These are phyloP conservation scores for Blastobotrys malaysiensis DNA, from an alignment of 1,139 yeast species.

Conservation along the genomic window DNA sequence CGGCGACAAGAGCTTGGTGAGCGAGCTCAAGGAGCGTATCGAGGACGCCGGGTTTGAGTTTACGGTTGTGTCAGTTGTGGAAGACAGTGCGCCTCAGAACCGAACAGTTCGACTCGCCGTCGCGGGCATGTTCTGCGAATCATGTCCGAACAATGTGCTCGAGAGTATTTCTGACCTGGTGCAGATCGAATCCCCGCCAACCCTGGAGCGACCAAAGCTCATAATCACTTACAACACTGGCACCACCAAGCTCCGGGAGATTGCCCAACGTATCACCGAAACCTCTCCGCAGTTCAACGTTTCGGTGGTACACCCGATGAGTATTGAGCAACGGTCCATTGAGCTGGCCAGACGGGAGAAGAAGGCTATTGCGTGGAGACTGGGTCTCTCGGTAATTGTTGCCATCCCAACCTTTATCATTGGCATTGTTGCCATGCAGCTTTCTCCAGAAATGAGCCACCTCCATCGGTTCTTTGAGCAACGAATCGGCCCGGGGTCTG, in stretches of 20 bases:
- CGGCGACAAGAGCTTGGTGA: conserved; percentile 29
- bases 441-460: conserved; percentile 42
- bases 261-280: conserved; percentile 46
- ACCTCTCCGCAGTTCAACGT: conserved; percentile 46
- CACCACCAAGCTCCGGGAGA: conserved; percentile 47
- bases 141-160: conserved; percentile 12
- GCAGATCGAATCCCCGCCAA: conserved; percentile 53
- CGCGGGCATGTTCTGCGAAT: conserved; percentile 64
- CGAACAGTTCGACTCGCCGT: conserved; percentile 54
- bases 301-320: conserved; percentile 50
- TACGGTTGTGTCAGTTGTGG: conserved; percentile 29
- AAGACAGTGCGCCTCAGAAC: conserved; percentile 28
- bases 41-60: conserved; percentile 68
- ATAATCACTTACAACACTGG: conserved; percentile 59
- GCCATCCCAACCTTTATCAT: conserved; percentile 67
- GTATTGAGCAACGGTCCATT: conserved; percentile 61
- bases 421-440: conserved; percentile 64
- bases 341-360: conserved; percentile 48
- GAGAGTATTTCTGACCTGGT: conserved; percentile 41
- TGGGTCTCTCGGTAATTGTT: conserved; percentile 45
- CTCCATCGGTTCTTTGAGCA: conserved; percentile 52
- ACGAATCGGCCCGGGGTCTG: conserved; percentile 62
- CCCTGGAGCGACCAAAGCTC: conserved; percentile 51
- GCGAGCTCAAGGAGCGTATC: conserved; percentile 43
- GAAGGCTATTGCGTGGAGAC: conserved; percentile 41